phyloP scores from a whole-genome alignment of 164 flowering plant species.

The Magnolia officinalis region DNA sequence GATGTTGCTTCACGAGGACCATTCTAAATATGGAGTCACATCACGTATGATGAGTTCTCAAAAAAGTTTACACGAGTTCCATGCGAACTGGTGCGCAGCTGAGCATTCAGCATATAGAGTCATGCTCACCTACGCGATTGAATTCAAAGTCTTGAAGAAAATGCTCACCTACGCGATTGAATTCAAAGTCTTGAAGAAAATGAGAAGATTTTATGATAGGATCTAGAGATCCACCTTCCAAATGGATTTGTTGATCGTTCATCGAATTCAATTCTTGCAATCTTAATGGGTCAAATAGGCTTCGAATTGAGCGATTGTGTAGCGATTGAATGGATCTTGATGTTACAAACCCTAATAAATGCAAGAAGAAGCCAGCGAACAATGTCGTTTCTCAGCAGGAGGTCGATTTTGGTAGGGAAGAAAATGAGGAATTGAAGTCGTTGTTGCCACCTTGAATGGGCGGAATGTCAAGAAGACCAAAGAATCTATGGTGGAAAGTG shows the following conservation, averaged over 20 bases:
- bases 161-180: not conserved
- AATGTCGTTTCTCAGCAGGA: slow-evolving; percentile 7
- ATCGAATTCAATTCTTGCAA: too few relatives aligned
- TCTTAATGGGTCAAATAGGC: not conserved
- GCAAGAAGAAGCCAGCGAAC: slow-evolving; percentile 5
- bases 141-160: not conserved
- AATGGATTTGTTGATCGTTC: not conserved
- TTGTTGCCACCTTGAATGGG: slow-evolving; percentile 20
- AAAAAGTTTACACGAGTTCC: too few relatives aligned
- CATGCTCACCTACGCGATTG: not conserved
- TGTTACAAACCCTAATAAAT: slow-evolving; percentile 6
- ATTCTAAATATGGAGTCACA: too few relatives aligned
- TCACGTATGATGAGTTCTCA: too few relatives aligned
- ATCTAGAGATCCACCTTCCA: not conserved
- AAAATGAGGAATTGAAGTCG: slow-evolving; percentile 20
- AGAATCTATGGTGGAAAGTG: slow-evolving; percentile 17
- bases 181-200: not conserved
- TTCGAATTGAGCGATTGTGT: slow-evolving; percentile 1
- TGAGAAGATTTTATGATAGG: not conserved
- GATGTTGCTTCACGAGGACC: too few relatives aligned
- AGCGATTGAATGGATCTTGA: slow-evolving; percentile 16
- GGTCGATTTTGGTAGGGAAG: slow-evolving; percentile 5
- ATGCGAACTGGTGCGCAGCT: too few relatives aligned
- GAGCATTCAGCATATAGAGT: too few relatives aligned
- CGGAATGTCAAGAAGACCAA: slow-evolving; percentile 31